Conservation (phyloP, 495 filamentous ascomycete species). For the Hypoxylon perforatum region DNA sequence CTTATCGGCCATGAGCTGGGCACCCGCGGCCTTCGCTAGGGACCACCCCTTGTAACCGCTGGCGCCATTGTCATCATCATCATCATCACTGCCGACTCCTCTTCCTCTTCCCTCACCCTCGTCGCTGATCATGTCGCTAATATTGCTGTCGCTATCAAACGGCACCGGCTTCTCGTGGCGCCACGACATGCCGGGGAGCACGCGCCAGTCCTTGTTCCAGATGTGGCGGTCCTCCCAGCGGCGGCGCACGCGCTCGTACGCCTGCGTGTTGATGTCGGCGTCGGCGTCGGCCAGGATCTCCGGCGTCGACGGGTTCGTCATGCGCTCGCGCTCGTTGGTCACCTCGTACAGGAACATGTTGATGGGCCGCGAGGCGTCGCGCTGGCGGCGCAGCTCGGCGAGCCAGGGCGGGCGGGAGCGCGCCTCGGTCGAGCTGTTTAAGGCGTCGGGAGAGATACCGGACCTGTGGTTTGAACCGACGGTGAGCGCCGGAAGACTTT, state of each 20-base stretch:
- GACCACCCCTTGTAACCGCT: too few relatives aligned
- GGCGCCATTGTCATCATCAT: too few relatives aligned
- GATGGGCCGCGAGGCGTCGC: slow-evolving; percentile 44
- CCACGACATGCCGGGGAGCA: slow-evolving; percentile 45
- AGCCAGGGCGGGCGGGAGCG: slow-evolving; percentile 10
- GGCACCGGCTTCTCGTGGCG: slow-evolving; percentile 39
- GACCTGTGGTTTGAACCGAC: too few relatives aligned
- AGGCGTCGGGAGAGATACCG: too few relatives aligned
- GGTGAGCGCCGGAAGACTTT: too few relatives aligned
- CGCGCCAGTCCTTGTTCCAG: slow-evolving; percentile 45
- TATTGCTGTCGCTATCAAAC: too few relatives aligned
- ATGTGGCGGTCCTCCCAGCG: slow-evolving; percentile 40
- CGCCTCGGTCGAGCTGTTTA: not conserved
- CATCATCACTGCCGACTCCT: too few relatives aligned
- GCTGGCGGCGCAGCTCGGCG: slow-evolving; percentile 17
- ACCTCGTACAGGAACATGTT: slow-evolving; percentile 48
- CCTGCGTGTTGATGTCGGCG: slow-evolving; percentile 26
- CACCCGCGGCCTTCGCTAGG: too few relatives aligned
- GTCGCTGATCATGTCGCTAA: too few relatives aligned
- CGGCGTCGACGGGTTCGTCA: slow-evolving; percentile 25
- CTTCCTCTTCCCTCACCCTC: not conserved
- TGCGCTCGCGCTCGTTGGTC: slow-evolving; percentile 37
- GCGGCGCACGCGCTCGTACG: slow-evolving; percentile 36
- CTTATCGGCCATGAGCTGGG: too few relatives aligned
- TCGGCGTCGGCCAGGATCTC: not conserved